A percentile compares a stretch with the other conserved stretches of the same genome.
Evolutionary conservation across 140 eudicot species (phyloP).

Genomic region (Erigeron philadelphicus): DNA sequence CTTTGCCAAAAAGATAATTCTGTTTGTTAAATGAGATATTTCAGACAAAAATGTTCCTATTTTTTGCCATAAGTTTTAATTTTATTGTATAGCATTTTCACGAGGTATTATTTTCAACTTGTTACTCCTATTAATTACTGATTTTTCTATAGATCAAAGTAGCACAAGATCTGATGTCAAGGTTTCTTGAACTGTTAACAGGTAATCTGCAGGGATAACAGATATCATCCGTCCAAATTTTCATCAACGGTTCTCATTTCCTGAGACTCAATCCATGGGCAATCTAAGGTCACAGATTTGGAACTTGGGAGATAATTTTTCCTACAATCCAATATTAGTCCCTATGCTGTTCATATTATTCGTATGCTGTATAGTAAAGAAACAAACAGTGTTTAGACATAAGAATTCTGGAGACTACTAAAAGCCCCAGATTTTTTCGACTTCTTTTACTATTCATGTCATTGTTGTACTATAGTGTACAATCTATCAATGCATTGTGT

Average conservation of each 20-base stretch:
- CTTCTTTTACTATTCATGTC: constrained; percentile 16
- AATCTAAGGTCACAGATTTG: constrained; percentile 23
- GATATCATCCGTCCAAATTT: constrained; percentile 17
- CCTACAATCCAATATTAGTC: constrained; percentile 24
- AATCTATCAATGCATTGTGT: constrained; percentile 23
- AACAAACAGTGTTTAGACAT: constrained; percentile 28
- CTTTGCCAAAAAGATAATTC: neutral
- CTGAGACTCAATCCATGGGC: constrained; percentile 10
- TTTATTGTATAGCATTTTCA: neutral
- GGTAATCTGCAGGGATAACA: constrained; percentile 6
- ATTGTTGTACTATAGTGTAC: constrained; percentile 19
- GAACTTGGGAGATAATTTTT: constrained; percentile 22
- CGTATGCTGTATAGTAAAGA: constrained; percentile 38
- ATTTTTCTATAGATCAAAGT: neutral
- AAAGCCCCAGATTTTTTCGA: constrained; percentile 26
- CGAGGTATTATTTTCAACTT: neutral
- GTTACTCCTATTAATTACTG: neutral
- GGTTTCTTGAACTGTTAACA: neutral
- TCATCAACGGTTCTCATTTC: constrained; percentile 15
- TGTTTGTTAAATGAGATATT: neutral
- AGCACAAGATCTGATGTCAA: neutral
- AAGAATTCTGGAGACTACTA: constrained; percentile 30
- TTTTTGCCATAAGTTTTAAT: neutral
- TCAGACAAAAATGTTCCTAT: neutral
- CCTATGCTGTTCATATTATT: constrained; percentile 28